Evolutionary conservation across 345 rosid genomes (phyloP).

Genomic region (Heritiera fomes): DNA sequence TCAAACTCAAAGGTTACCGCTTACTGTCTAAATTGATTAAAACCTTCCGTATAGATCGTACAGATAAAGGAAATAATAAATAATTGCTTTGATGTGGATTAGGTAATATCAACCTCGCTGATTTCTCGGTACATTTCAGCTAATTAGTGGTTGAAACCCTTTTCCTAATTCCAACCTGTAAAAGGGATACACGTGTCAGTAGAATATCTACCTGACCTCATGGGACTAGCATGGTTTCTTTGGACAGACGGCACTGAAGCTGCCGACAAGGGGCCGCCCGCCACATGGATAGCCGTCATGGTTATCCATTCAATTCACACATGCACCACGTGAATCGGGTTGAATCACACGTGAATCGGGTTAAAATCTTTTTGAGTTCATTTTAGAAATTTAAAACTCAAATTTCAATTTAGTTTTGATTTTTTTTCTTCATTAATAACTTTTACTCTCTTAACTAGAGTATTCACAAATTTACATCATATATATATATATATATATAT

Average conservation of each 20-base stretch:
- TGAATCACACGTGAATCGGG: no score
- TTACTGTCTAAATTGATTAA: conserved; percentile 26
- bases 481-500: no score
- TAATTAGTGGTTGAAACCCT: background rate
- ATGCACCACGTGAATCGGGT: no score
- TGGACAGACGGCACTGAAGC: background rate
- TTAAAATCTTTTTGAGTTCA: no score
- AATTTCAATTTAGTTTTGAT: no score
- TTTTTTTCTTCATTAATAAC: no score
- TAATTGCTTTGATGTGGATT: background rate
- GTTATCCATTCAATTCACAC: background rate
- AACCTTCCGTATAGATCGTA: conserved; percentile 46
- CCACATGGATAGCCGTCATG: background rate
- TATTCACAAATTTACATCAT: no score
- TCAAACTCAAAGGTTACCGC: conserved; percentile 31
- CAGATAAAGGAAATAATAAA: conserved; percentile 32
- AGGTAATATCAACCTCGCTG: background rate
- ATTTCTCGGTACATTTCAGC: background rate
- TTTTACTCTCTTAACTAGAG: no score
- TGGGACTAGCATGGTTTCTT: background rate
- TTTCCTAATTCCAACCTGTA: background rate
- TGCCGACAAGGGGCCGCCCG: background rate
- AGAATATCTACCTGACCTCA: background rate
- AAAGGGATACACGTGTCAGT: background rate
- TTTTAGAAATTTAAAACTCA: no score